These are phyloP conservation scores for Spinellus fusiger DNA, from an alignment of 192 early-diverging fungal genomes.

Conservation along the genomic window DNA sequence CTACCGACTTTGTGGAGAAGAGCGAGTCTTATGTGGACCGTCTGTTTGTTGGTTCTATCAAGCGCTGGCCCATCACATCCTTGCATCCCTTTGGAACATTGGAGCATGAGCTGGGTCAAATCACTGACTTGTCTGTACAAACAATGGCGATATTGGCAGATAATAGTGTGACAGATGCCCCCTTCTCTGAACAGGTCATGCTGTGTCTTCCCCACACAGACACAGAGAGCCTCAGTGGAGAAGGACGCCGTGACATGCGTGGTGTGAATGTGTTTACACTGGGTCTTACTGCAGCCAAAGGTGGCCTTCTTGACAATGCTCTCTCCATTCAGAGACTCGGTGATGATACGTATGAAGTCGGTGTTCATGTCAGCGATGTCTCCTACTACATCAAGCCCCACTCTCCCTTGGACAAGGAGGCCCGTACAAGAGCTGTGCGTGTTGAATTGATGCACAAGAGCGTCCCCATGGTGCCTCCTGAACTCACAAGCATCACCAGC, in stretches of 20 bases:
- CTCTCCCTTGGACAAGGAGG: constrained; percentile 92
- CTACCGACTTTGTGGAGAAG: constrained; percentile 62
- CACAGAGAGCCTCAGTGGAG: constrained; percentile 74
- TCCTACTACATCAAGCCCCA: constrained; percentile 91
- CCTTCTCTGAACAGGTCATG: constrained; percentile 69
- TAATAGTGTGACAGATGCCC: constrained; percentile 64
- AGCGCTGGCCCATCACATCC: constrained; percentile 64
- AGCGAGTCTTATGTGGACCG: constrained; percentile 47
- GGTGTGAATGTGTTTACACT: constrained; percentile 75
- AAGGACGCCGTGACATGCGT: constrained; percentile 74
- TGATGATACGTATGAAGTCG: constrained; percentile 70
- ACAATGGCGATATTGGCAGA: constrained; percentile 79
- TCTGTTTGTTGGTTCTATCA: constrained; percentile 61
- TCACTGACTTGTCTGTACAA: constrained; percentile 73
- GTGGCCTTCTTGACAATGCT: constrained; percentile 63
- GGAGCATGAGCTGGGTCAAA: constrained; percentile 65
- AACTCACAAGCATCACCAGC: constrained; percentile 91
- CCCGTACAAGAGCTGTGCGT: constrained; percentile 82
- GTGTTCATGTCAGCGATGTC: constrained; percentile 90
- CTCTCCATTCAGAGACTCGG: constrained; percentile 53
- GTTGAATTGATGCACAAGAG: constrained; percentile 92
- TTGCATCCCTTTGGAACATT: constrained; percentile 71
- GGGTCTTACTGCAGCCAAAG: constrained; percentile 68
- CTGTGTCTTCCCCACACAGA: constrained; percentile 69
- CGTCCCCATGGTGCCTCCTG: constrained; percentile 91